Percentiles rank a stretch among this genome's conserved stretches.
phyloP scores from a whole-genome alignment of 208 protist species.

The Leishmania arabica region DNA sequence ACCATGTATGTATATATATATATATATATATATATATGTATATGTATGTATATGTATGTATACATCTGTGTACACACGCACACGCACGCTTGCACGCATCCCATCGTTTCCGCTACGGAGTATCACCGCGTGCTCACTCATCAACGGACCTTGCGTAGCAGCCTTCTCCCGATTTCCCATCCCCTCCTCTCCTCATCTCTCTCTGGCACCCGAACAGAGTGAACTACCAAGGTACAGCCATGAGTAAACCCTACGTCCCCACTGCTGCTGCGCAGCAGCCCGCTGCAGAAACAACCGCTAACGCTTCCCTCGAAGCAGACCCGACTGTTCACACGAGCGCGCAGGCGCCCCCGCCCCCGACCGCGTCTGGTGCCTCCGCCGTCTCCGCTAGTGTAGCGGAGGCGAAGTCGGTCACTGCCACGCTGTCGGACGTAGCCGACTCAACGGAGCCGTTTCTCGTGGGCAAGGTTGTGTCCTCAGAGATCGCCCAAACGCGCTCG shows the following conservation, averaged over 20 bases:
- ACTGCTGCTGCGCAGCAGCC: neutral
- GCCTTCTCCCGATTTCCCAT: neutral
- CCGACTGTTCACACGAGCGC: neutral
- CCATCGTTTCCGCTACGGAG: neutral
- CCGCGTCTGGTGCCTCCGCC: neutral
- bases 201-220: neutral
- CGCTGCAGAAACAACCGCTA: neutral
- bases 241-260: conserved; percentile 3
- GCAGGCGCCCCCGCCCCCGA: neutral
- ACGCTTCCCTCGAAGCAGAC: neutral
- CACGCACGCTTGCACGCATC: neutral
- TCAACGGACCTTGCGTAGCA: neutral
- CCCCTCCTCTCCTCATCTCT: neutral
- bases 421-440: neutral
- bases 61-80: neutral
- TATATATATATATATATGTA: too few species aligned
- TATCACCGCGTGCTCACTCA: neutral
- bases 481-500: neutral
- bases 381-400: neutral
- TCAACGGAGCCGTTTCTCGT: conserved; percentile 15
- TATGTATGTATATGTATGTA: too few species aligned
- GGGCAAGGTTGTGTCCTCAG: conserved; percentile 17
- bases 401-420: neutral
- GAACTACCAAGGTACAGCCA: neutral
- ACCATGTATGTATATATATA: too few species aligned